A percentile compares a stretch with the other conserved stretches of the same genome.
phyloP scores from a whole-genome alignment of 1,139 yeast species.

The Yamadazyma conglobata region DNA sequence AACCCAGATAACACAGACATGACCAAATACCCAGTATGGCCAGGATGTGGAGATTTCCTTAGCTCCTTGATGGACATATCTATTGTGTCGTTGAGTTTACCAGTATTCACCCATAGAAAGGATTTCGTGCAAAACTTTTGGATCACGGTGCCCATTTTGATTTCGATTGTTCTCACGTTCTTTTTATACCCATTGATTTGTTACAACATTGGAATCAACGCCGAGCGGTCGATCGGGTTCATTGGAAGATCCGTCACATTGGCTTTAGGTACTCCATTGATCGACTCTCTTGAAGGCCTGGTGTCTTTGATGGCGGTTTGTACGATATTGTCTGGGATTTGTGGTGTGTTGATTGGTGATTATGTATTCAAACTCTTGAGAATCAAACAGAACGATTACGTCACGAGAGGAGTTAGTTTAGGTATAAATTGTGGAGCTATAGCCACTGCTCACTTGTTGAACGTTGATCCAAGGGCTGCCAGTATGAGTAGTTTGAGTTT shows the following conservation, averaged over 20 bases:
- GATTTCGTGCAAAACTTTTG: slow-evolving; percentile 61
- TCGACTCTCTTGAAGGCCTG: slow-evolving; percentile 62
- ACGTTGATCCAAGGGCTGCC: slow-evolving; percentile 74
- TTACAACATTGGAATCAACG: slow-evolving; percentile 58
- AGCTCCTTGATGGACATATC: slow-evolving; percentile 71
- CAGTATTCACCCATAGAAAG: slow-evolving; percentile 70
- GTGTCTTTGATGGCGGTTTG: slow-evolving; percentile 74
- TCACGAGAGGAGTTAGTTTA: slow-evolving; percentile 70
- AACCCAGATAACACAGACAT: slow-evolving; percentile 17
- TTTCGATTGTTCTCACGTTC: slow-evolving; percentile 55
- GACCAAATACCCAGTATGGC: slow-evolving; percentile 48
- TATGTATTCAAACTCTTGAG: slow-evolving; percentile 41
- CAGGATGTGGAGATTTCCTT: slow-evolving; percentile 80
- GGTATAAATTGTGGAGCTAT: slow-evolving; percentile 82
- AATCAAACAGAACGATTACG: slow-evolving; percentile 61
- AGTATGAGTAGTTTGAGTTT: slow-evolving; percentile 73
- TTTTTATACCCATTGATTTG: slow-evolving; percentile 70
- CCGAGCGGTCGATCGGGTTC: slow-evolving; percentile 64
- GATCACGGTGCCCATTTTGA: slow-evolving; percentile 58
- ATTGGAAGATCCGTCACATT: slow-evolving; percentile 80
- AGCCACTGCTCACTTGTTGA: slow-evolving; percentile 71
- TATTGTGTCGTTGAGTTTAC: slow-evolving; percentile 70
- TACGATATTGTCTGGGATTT: slow-evolving; percentile 72
- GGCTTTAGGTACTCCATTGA: slow-evolving; percentile 75
- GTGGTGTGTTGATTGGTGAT: slow-evolving; percentile 72